Evolutionary conservation across 495 filamentous ascomycete species (phyloP).

Genomic region (Penicillium turbatum): DNA sequence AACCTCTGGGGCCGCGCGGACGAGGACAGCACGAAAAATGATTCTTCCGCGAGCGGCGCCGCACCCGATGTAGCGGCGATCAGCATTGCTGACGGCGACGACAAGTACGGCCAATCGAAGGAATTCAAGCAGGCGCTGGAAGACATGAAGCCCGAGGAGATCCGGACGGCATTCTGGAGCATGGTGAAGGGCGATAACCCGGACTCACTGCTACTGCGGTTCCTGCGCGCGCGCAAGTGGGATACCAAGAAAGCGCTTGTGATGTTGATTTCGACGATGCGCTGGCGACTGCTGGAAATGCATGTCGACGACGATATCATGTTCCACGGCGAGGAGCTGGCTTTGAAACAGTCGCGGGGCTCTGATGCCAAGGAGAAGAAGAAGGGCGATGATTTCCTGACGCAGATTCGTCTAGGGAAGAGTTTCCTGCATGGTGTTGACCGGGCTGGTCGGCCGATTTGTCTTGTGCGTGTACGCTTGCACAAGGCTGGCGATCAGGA

Average conservation of each 20-base stretch:
- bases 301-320: constrained; percentile 87
- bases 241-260: constrained; percentile 87
- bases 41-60: constrained; percentile 30
- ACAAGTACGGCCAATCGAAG: constrained; percentile 90
- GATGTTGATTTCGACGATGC: constrained; percentile 92
- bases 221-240: constrained; percentile 93
- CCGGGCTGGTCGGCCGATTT: constrained; percentile 81
- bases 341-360: constrained; percentile 55
- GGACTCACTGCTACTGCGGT: constrained; percentile 80
- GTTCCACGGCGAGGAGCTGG: constrained; percentile 65
- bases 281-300: constrained; percentile 78
- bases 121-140: constrained; percentile 77
- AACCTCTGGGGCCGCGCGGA: constrained; percentile 55
- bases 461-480: constrained; percentile 74
- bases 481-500: constrained; percentile 80
- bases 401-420: constrained; percentile 87
- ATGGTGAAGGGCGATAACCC: constrained; percentile 97
- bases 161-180: constrained; percentile 81
- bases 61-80: constrained; percentile 30
- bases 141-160: constrained; percentile 67
- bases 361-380: constrained; percentile 53
- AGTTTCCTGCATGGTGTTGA: constrained; percentile 88
- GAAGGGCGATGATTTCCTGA: constrained; percentile 75
- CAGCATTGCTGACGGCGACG: constrained; percentile 58
- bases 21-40: constrained; percentile 43